These are phyloP conservation scores for Chlamydomonas sp. DNA, from an alignment of 139 green algal species.

Conservation along the genomic window DNA sequence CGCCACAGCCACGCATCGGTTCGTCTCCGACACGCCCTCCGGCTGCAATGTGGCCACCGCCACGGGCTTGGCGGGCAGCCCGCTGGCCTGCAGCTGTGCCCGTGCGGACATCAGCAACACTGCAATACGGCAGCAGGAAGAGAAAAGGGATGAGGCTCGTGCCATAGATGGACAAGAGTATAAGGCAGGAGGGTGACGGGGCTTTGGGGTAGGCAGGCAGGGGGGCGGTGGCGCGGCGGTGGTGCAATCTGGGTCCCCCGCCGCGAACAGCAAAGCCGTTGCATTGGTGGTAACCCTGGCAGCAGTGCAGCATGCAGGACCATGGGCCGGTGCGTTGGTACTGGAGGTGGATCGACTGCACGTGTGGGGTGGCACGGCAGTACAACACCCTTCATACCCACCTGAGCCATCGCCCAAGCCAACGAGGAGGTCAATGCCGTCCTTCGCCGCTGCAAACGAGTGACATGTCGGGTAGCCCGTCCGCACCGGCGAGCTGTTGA, in stretches of 20 bases:
- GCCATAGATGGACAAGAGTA: not conserved
- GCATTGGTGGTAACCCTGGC: not conserved
- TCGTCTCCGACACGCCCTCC: slow-evolving; percentile 46
- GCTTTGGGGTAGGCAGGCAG: not conserved
- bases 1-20: slow-evolving; percentile 52
- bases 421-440: slow-evolving; percentile 75
- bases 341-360: too few relatives aligned
- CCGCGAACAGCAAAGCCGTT: not conserved
- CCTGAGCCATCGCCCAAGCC: slow-evolving; percentile 75
- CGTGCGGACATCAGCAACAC: slow-evolving; percentile 72
- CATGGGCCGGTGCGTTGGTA: not conserved
- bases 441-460: slow-evolving; percentile 49
- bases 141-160: not conserved
- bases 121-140: slow-evolving; percentile 40
- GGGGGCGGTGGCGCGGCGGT: not conserved
- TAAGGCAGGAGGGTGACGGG: not conserved
- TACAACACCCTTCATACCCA: slow-evolving; percentile 19
- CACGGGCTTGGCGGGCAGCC: slow-evolving; percentile 44
- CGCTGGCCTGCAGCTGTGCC: slow-evolving; percentile 56
- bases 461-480: slow-evolving; percentile 66
- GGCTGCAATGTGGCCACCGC: slow-evolving; percentile 51
- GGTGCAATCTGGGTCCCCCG: too few relatives aligned
- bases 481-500: slow-evolving; percentile 34
- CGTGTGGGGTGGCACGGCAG: not conserved
- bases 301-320: not conserved